A percentile compares a stretch with the other conserved stretches of the same genome.
phyloP scores from a whole-genome alignment of 805 yeast genomes.

The Suhomyces sp. region DNA sequence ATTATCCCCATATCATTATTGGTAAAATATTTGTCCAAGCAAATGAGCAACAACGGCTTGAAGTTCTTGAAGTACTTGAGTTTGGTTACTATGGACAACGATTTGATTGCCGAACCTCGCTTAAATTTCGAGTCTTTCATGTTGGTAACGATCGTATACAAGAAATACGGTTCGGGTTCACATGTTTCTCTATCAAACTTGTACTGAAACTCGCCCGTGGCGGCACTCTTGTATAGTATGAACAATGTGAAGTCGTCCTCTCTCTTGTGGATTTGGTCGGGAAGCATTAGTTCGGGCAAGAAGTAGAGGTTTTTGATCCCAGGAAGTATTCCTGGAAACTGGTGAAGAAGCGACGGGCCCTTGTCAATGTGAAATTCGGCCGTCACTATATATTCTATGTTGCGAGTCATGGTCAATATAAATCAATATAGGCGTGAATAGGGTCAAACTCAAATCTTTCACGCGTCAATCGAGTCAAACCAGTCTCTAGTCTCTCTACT shows the following conservation, averaged over 20 bases:
- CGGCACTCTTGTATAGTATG: conserved; percentile 45
- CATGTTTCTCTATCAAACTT: conserved; percentile 28
- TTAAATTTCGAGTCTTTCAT: conserved; percentile 42
- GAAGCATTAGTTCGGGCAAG: conserved; percentile 58
- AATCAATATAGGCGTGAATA: neutral
- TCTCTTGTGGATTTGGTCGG: conserved; percentile 56
- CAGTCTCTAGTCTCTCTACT: neutral
- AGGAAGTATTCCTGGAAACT: conserved; percentile 48
- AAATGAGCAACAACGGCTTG: conserved; percentile 54
- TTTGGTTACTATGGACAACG: conserved; percentile 57
- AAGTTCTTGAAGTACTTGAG: conserved; percentile 52
- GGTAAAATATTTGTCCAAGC: conserved; percentile 48
- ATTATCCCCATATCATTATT: conserved; percentile 18
- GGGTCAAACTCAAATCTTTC: neutral
- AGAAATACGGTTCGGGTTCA: conserved; percentile 45
- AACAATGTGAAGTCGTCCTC: conserved; percentile 59
- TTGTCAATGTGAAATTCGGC: conserved; percentile 78
- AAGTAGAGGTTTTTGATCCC: conserved; percentile 35
- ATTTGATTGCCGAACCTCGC: conserved; percentile 60
- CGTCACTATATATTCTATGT: conserved; percentile 57
- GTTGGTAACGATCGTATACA: conserved; percentile 53
- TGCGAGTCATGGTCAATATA: conserved; percentile 14
- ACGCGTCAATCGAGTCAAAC: neutral
- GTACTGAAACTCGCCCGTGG: conserved; percentile 40
- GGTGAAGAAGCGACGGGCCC: conserved; percentile 66